phyloP scores from a whole-genome alignment of 768 basidiomycete genomes.

The Stropharia rugosoannulata region DNA sequence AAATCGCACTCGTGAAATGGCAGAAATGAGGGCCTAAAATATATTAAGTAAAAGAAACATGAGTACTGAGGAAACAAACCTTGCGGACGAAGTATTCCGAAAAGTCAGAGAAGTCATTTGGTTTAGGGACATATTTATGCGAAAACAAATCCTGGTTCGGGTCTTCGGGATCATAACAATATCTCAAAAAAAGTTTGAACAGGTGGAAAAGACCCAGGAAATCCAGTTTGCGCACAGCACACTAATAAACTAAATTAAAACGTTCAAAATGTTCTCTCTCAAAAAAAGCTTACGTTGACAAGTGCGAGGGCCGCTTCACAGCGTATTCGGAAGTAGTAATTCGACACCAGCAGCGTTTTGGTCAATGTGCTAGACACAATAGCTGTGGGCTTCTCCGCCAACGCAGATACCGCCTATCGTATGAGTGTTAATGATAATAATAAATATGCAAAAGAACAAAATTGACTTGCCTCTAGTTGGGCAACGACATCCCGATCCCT shows the following conservation, averaged over 20 bases:
- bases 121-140: slow-evolving; percentile 90
- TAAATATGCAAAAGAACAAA: background rate
- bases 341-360: slow-evolving; percentile 90
- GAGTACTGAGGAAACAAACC: slow-evolving; percentile 40
- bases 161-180: slow-evolving; percentile 89
- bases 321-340: slow-evolving; percentile 95
- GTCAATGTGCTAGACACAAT: slow-evolving; percentile 91
- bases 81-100: slow-evolving; percentile 95
- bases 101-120: slow-evolving; percentile 91
- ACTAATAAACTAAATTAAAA: slow-evolving; percentile 43
- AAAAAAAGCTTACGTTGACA: slow-evolving; percentile 58
- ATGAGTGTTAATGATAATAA: background rate
- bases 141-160: slow-evolving; percentile 78
- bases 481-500: slow-evolving; percentile 96
- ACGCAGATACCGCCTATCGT: slow-evolving; percentile 81
- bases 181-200: slow-evolving; percentile 89
- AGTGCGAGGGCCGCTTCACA: slow-evolving; percentile 91
- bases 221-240: slow-evolving; percentile 78
- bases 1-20: slow-evolving; percentile 85
- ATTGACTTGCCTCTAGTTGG: slow-evolving; percentile 80
- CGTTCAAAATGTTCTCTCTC: background rate
- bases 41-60: background rate
- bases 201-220: slow-evolving; percentile 93
- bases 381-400: slow-evolving; percentile 76
- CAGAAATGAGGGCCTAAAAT: slow-evolving; percentile 68